These are phyloP conservation scores for Metschnikowia lachancei DNA, from an alignment of 805 yeast species.

Conservation along the genomic window DNA sequence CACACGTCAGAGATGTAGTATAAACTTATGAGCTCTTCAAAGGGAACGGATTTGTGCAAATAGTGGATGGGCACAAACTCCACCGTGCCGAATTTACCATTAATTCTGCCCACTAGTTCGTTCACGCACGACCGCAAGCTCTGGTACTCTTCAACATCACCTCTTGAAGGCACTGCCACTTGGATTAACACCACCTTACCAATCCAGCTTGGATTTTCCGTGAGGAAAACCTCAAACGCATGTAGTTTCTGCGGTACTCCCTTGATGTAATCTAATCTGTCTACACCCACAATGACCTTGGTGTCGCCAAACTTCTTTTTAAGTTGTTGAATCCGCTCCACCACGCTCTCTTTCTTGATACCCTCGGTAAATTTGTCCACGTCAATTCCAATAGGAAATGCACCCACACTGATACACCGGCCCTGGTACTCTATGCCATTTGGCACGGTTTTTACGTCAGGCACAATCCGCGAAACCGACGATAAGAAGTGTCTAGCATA, in stretches of 20 bases:
- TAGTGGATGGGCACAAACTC: conserved; percentile 98
- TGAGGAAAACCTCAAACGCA: conserved; percentile 89
- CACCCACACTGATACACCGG: conserved; percentile 81
- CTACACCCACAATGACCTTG: conserved; percentile 94
- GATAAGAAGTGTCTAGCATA: conserved; percentile 94
- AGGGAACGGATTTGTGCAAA: conserved; percentile 87
- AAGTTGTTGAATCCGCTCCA: conserved; percentile 61
- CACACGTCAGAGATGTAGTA: conserved; percentile 88
- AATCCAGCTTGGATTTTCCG: conserved; percentile 96
- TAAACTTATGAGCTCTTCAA: conserved; percentile 86
- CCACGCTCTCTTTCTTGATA: conserved; percentile 58
- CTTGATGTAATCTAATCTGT: conserved; percentile 91
- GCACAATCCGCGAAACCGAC: conserved; percentile 77
- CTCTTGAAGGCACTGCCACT: conserved; percentile 96
- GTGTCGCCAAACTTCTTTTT: conserved; percentile 65
- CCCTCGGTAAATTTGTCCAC: conserved; percentile 88
- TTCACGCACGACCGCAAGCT: conserved; percentile 89
- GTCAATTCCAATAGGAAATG: conserved; percentile 99
- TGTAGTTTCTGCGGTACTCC: conserved; percentile 98
- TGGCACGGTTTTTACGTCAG: conserved; percentile 77
- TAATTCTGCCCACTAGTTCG: conserved; percentile 93
- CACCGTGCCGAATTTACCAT: conserved; percentile 93
- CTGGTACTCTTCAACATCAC: conserved; percentile 97
- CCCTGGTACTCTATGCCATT: conserved; percentile 82
- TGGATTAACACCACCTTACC: conserved; percentile 95